phyloP scores from a whole-genome alignment of 805 yeast species.

The Saitoella complicata region DNA sequence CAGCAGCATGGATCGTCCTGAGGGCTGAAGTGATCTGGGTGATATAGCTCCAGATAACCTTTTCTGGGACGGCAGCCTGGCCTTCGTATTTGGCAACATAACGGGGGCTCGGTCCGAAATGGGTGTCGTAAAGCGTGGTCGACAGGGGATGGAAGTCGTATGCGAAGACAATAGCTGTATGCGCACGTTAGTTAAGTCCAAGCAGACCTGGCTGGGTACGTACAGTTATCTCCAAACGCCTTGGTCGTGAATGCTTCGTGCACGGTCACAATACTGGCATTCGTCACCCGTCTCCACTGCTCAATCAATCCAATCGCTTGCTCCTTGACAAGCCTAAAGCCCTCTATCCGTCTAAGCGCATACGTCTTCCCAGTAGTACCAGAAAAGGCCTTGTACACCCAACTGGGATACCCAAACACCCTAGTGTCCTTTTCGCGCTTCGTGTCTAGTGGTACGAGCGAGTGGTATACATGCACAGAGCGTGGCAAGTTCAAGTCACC shows the following conservation, averaged over 20 bases:
- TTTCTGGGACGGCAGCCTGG: conserved; percentile 35
- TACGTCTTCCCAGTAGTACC: conserved; percentile 65
- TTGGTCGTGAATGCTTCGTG: conserved; percentile 76
- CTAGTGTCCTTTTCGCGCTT: conserved; percentile 24
- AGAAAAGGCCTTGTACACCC: conserved; percentile 66
- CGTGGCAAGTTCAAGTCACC: conserved; percentile 50
- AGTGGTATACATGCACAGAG: conserved; percentile 66
- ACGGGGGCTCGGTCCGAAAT: conserved; percentile 32
- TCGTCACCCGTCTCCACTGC: conserved; percentile 42
- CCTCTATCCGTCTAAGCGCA: conserved; percentile 57
- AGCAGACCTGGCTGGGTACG: neutral
- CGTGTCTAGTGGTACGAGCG: conserved; percentile 66
- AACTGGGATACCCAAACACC: conserved; percentile 38
- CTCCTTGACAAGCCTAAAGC: conserved; percentile 38
- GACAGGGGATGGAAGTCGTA: conserved; percentile 79
- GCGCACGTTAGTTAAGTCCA: neutral
- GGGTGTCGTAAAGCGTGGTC: conserved; percentile 51
- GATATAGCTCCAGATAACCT: conserved; percentile 56
- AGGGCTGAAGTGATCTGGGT: conserved; percentile 62
- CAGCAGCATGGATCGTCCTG: conserved; percentile 45
- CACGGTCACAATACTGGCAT: conserved; percentile 47
- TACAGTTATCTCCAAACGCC: conserved; percentile 57
- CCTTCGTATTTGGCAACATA: conserved; percentile 26
- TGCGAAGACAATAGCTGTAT: conserved; percentile 42
- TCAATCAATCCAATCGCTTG: conserved; percentile 43